phyloP scores from a whole-genome alignment of 2,329 filamentous ascomycete genomes.

The Endoconidiophora laricicola region DNA sequence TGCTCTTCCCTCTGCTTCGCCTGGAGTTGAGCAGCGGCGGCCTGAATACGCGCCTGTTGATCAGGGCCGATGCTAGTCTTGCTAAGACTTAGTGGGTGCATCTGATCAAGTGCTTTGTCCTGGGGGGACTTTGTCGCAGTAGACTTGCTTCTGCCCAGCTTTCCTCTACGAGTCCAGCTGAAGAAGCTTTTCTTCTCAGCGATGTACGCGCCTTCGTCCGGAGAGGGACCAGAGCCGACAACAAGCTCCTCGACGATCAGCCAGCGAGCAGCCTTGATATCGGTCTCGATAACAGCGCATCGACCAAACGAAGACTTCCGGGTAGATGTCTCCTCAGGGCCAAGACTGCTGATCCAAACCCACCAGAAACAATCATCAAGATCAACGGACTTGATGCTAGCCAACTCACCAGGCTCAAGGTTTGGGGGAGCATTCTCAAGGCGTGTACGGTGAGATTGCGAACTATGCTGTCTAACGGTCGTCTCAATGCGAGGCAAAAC shows the following conservation, averaged over 20 bases:
- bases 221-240: conserved; percentile 76
- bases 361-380: conserved; percentile 98
- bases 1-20: conserved; percentile 48
- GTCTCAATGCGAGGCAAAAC: conserved; percentile 69
- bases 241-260: conserved; percentile 92
- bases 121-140: conserved; percentile 44
- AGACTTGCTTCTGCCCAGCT: conserved; percentile 47
- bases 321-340: conserved; percentile 68
- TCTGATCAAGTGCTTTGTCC: conserved; percentile 27
- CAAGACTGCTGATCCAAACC: conserved; percentile 97
- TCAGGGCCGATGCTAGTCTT: conserved; percentile 78
- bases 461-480: conserved; percentile 59
- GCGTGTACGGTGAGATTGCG: conserved; percentile 63
- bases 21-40: conserved; percentile 71
- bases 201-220: conserved; percentile 72
- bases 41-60: conserved; percentile 84
- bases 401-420: conserved; percentile 82
- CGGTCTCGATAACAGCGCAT: conserved; percentile 81
- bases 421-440: conserved; percentile 45
- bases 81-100: conserved; percentile 34
- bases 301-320: conserved; percentile 88
- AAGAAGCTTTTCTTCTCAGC: conserved; percentile 93
- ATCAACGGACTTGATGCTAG: conserved; percentile 72
- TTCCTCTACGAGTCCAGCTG: conserved; percentile 61
- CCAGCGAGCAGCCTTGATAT: conserved; percentile 69